Conservation (phyloP, 805 yeast genomes). For the Lipomyces orientalis region DNA sequence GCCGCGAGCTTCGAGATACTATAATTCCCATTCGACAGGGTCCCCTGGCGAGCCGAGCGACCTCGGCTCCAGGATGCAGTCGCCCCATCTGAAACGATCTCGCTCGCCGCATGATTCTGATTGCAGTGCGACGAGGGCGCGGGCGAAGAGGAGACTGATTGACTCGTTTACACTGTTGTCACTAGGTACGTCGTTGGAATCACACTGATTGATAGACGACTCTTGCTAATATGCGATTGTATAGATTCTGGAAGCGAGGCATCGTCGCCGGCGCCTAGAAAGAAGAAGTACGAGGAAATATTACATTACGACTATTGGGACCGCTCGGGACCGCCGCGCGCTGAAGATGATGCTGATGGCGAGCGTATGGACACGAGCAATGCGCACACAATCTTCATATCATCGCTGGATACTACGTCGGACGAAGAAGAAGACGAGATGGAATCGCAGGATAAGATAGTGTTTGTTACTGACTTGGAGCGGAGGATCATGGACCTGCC, state of each 20-base stretch:
- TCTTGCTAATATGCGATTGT: not conserved
- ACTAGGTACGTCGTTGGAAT: conserved; percentile 13
- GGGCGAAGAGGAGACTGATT: conserved; percentile 29
- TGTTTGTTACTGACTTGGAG: conserved; percentile 31
- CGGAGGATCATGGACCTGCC: conserved; percentile 29
- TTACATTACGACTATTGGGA: conserved; percentile 36
- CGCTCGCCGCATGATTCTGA: conserved; percentile 17
- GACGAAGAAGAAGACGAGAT: conserved; percentile 18
- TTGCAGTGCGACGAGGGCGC: conserved; percentile 5
- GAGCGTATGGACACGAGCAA: conserved; percentile 32
- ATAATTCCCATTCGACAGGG: not conserved
- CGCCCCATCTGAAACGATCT: conserved; percentile 4
- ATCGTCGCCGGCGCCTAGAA: conserved; percentile 17
- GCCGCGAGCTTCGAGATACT: not conserved
- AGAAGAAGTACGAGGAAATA: conserved; percentile 24
- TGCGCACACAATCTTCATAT: conserved; percentile 31
- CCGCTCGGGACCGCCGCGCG: conserved; percentile 19
- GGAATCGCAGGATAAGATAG: conserved; percentile 13
- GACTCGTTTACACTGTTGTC: conserved; percentile 34
- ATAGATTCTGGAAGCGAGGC: conserved; percentile 6
- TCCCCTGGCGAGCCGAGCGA: not conserved
- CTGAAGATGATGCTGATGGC: conserved; percentile 10
- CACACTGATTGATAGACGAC: not conserved
- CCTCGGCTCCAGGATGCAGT: conserved; percentile 6
- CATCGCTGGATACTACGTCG: conserved; percentile 27